Evolutionary conservation across 192 early-diverging fungal genomes (phyloP), one percentile per base, ranked within the genome.

Genomic region (Coemansia erecta): DNA sequence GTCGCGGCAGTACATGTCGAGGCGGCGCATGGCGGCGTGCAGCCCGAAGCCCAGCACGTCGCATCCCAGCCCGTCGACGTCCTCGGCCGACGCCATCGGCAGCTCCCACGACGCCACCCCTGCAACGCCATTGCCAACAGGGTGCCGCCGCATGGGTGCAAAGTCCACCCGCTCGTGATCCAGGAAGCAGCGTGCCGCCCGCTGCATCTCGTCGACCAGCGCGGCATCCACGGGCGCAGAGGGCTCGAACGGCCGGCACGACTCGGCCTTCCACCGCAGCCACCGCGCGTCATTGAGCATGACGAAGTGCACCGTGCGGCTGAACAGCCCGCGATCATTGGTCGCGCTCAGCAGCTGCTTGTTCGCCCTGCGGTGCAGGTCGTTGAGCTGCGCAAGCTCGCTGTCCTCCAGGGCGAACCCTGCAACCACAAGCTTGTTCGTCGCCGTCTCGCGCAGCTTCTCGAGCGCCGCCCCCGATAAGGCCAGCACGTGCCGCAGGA

Each of bases 181-280:
- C 22, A 79, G 13, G 24, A 79, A 79, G 28, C 40, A 19, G 1
- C 39, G 44, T 0, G 70, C 76, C 5, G 70, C 70, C 0, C 41
- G 55, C 39, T 61, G 66, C 62, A 73, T 64, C 53, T 72, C 76
- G 17, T 61, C 64, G 4, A 82, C 62, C 11, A 83, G 59, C 22
- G 71, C 73, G 3, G 66, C 64, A 1, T 83, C 58, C 4, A 78
- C 54, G 49, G 84, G 48, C 10, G 80, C 54, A 12, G 66, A 53
- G 19, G 62, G 66, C 58, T 94, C 92, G 70, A 93, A 92, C 8
- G 84, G 61, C 41, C 80, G 78, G 70, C 93, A 95, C 9, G 81
- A 85, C 49, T 84, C 85, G 43, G 85, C 77, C 59, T 95, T 95
- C 92, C 92, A 94, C 61, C 82, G 79, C 17, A 89, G 83, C 94